Evolutionary conservation across 495 filamentous ascomycete species (phyloP).

Genomic region (Astrothelium macrocarpum): DNA sequence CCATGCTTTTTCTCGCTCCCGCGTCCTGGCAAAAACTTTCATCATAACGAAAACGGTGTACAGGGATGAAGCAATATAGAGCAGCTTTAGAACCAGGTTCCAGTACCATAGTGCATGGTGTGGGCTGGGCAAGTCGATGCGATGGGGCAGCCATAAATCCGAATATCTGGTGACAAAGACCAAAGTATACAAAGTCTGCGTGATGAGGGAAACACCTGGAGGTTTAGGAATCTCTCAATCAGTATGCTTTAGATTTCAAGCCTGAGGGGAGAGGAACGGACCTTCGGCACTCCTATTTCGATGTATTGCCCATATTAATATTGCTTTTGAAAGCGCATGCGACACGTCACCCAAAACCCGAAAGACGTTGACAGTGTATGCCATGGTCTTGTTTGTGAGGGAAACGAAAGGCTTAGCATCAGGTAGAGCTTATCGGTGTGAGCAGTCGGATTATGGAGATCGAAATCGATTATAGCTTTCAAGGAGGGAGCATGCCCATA

Average conservation of each 20-base stretch:
- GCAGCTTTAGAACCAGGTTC: constrained; percentile 72
- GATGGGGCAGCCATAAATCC: constrained; percentile 44
- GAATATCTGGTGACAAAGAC: constrained; percentile 86
- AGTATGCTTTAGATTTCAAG: constrained; percentile 8
- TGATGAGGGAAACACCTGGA: constrained; percentile 83
- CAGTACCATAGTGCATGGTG: constrained; percentile 41
- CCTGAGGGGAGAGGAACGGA: constrained; percentile 20
- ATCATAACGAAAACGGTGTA: constrained; percentile 87
- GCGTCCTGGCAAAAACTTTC: constrained; percentile 72
- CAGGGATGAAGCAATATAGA: constrained; percentile 75
- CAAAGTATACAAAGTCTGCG: constrained; percentile 74
- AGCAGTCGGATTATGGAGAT: background rate
- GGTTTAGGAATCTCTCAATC: background rate
- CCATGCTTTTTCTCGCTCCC: constrained; percentile 88
- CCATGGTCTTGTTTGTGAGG: constrained; percentile 16
- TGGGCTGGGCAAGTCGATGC: constrained; percentile 5
- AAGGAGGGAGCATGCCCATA: background rate
- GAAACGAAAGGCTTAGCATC: background rate
- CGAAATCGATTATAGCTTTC: background rate
- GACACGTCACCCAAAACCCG: constrained; percentile 72
- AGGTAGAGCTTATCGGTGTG: background rate
- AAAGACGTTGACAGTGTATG: constrained; percentile 51
- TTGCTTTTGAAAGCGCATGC: constrained; percentile 75
- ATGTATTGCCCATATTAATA: constrained; percentile 88
- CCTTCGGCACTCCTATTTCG: constrained; percentile 81